Base-by-base conservation (phyloP, 148 eudicot genomes). In the Vaccinium vitisidaea region DNA sequence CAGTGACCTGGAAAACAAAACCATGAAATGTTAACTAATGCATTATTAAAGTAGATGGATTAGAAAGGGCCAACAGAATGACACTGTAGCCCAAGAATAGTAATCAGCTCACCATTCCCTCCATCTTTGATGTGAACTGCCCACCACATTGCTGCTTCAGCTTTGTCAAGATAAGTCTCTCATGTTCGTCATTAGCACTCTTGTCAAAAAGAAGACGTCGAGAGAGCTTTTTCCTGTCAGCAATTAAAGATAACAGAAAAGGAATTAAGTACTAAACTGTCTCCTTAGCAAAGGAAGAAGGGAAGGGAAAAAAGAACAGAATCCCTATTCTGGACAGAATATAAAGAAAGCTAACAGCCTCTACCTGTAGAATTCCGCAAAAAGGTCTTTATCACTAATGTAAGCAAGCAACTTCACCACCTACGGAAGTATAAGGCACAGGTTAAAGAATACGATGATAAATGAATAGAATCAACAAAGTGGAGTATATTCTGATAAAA, bases 71-170 rank as follows among this genome's bases (percentile, higher is more conserved):
- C 21, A 73, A 9, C n/a, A 25, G n/a, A n/a, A 30, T 49, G 23
- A 56, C 32, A 46, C 36, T 43, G 49, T 30, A 19, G 77, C 48
- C 7, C 5, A 53, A 53, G 36, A 39, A 75, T 21, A 13, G 14
- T 8, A 46, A 6, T 49, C 79, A 73, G 84, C 92, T 80, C 74
- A 90, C 92, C 92, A 90, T 90, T 56, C 89, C 89, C 86, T 90
- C 92, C 90, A 88, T 88, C 86, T 90, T 90, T 83, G 92, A 90
- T 61, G 90, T 90, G 81, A 88, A 90, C 74, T 88, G 90, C 13
- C 88, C 88, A 49, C 92, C 91, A 86, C 88, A 88, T 53, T 88
- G 92, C 52, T 88, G 92, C 79, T 90, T 90, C 77, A 90, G 67
- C 84, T 90, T 90, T 69, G 89, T 78, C 75, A 90, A 73, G n/a